Percentiles rank a stretch among this genome's conserved stretches.
phyloP scores from a whole-genome alignment of 2,329 filamentous ascomycete species.

The Emmonsia crescens region DNA sequence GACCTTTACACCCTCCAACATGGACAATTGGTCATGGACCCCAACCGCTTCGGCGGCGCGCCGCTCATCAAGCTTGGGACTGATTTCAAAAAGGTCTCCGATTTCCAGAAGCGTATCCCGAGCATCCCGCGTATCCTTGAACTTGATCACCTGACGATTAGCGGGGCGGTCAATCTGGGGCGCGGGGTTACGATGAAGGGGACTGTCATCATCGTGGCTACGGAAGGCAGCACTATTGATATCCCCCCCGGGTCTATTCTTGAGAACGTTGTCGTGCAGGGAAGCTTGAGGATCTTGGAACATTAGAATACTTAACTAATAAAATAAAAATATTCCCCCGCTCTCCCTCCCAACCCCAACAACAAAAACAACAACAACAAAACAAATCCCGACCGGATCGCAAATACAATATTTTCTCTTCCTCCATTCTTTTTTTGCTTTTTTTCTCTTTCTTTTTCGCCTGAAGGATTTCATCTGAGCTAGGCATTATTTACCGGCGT shows the following conservation, averaged over 20 bases:
- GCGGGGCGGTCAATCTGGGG: conserved; percentile 91
- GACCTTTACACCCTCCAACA: conserved; percentile 98
- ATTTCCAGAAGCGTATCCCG: conserved; percentile 42
- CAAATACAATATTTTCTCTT: background rate
- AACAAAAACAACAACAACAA: background rate
- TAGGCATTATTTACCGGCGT: background rate
- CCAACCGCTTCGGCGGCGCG: conserved; percentile 89
- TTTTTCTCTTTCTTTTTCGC: too few relatives aligned
- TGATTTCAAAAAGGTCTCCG: conserved; percentile 99
- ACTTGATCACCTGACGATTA: conserved; percentile 77
- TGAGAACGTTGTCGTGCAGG: conserved; percentile 98
- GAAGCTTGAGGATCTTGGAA: conserved; percentile 68
- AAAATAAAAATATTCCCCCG: too few relatives aligned
- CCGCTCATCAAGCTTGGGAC: conserved; percentile 96
- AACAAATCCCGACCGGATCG: too few relatives aligned
- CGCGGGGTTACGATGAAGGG: conserved; percentile 91
- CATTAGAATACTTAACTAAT: conserved; percentile 34
- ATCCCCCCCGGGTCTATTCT: conserved; percentile 92
- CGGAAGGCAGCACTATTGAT: conserved; percentile 95
- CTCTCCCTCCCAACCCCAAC: too few relatives aligned
- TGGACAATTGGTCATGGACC: conserved; percentile 94
- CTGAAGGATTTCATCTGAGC: background rate
- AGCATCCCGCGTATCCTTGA: conserved; percentile 43
- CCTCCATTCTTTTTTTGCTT: background rate
- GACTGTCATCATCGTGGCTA: conserved; percentile 97